A percentile compares a stretch with the other conserved stretches of the same genome.
Evolutionary conservation across 768 basidiomycete genomes (phyloP).

Genomic region (Lactarius sp.): DNA sequence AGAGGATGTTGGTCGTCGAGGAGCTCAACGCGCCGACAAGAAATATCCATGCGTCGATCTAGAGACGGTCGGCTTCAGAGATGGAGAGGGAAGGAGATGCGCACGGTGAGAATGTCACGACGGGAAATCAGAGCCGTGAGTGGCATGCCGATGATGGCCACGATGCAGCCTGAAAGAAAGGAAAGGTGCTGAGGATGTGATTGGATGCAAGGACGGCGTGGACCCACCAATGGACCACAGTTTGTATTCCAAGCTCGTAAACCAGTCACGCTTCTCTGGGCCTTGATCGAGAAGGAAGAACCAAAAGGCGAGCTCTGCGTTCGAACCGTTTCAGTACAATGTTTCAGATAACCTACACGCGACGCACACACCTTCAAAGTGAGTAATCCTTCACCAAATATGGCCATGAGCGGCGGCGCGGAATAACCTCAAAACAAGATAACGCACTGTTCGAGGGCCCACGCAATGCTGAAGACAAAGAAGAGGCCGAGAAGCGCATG

Average conservation of each 20-base stretch:
- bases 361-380: constrained; percentile 60
- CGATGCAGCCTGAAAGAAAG: constrained; percentile 47
- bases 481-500: constrained; percentile 63
- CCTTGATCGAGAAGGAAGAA: constrained; percentile 77
- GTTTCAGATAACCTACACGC: not conserved
- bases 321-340: not conserved
- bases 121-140: constrained; percentile 58
- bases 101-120: constrained; percentile 53
- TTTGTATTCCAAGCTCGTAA: constrained; percentile 72
- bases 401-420: not conserved
- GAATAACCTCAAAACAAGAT: not conserved
- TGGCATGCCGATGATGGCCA: constrained; percentile 68
- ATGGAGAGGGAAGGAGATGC: not conserved
- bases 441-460: constrained; percentile 73
- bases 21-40: constrained; percentile 64
- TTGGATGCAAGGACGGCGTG: not conserved
- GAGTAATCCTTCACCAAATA: constrained; percentile 53
- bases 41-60: constrained; percentile 76
- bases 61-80: not conserved
- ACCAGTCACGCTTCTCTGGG: constrained; percentile 67
- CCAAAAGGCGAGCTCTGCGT: constrained; percentile 73
- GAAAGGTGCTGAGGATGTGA: not conserved
- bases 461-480: constrained; percentile 65
- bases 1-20: constrained; percentile 60
- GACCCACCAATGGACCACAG: constrained; percentile 63